Base-by-base conservation (phyloP, 2,329 filamentous ascomycete genomes). In the Alternaria gansuensis region DNA sequence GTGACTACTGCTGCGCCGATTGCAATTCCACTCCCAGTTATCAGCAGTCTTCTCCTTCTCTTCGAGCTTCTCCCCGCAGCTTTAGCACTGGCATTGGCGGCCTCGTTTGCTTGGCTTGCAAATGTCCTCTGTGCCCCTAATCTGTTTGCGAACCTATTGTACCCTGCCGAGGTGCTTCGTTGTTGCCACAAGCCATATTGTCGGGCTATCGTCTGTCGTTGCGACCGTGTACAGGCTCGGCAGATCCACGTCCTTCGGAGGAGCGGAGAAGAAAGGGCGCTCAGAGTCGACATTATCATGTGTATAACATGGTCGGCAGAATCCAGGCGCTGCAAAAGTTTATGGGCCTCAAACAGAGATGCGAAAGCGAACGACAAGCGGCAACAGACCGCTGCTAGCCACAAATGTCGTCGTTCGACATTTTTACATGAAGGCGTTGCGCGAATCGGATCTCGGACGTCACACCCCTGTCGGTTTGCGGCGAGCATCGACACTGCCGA, bases 1-100 rank as follows among this genome's bases (percentile, higher is more conserved):
- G 82, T 80, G 48, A 86, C 74, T 5, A 79, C 79, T 14, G 75
- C 79, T 7, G 79, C 78, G 31, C 78, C 78, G 14, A 83, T 49
- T 11, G 54, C 68, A 13, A 71, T 45, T 39, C 67, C 73, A 14
- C 70, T 68, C 7, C 71, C 69, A 23, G 69, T 62, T 29, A 76
- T 48, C 17, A 70, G n/a, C 39, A 76, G 46, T 50, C 69, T 59
- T 51, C 70, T 66, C 55, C 71, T 62, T 36, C 66, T 64, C 45
- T 60, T 60, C n/a, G 48, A 53, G 40, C 39, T 45, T 33, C 51
- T 39, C 29, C 55, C 55, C 7, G 44, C 46, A 36, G 56, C n/a
- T 13, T 49, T 62, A 28, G 58, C 49, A 11, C 43, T 53, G 26
- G 39, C 62, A 48, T 48, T 51, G 29, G 31, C 48, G 21, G 54